Base-by-base conservation (phyloP, 257 asterid genomes). In the Ajuga chamaepitys region DNA sequence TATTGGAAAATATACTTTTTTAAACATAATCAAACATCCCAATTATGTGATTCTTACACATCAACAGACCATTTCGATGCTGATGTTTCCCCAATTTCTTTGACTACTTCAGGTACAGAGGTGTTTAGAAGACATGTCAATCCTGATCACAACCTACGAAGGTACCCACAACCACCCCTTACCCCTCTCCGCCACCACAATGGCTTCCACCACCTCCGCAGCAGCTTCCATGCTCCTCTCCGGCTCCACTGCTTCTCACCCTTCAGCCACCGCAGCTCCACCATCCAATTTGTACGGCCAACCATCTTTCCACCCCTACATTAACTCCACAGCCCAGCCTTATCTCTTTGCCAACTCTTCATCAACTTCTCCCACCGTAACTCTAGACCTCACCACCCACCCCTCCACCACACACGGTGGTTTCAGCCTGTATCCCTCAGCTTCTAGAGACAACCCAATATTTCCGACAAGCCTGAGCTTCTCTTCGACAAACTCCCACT, bases 221-320 rank as follows among this genome's bases (percentile, higher is more conserved):
- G 98, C 97, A 7, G 98, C 95, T 2, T 80, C 96, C 79, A 87
- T 89, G 95, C 95, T 92, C 78, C 86, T 92, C 73, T 85, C 97
- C 12, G 91, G 93, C 68, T 81, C 97, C 44, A 69, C 96, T 38
- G 62, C 74, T 8, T 76, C 95, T 32, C 86, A 70, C 70, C 62
- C 70, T 7, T 28, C 74, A 26, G 21, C 71, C 74, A 46, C 62
- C 28, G 8, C 28, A 16, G 47, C 54, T 1, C 58, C 74, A 14
- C 68, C 75, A 14, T 54, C 59, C 74, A 70, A 56, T 62, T 63
- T 66, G 14, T 70, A 40, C 42, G 77, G 80, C n/a, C 40, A 63
- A 53, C 56, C 75, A 47, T 54, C 65, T 45, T 56, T 55, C 35
- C 75, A 67, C 14, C 58, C 73, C 38, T 45, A 57, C 0, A 70